These are phyloP conservation scores for Monosporozyma unispora DNA, from an alignment of 805 yeast genomes.

Conservation along the genomic window DNA sequence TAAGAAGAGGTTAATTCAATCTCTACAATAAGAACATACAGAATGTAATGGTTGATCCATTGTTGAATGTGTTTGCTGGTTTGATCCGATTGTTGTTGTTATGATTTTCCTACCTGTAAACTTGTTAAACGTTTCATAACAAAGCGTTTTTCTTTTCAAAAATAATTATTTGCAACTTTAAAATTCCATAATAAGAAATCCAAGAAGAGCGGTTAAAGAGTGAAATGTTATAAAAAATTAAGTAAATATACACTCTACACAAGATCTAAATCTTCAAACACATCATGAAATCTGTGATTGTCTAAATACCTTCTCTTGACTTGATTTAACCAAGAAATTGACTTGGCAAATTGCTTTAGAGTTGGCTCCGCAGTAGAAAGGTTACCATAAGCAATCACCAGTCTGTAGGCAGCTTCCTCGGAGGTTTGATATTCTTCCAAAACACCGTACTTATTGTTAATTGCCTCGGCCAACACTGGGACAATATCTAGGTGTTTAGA, in stretches of 20 bases:
- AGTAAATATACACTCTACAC: not conserved
- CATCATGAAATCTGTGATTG: conserved; percentile 18
- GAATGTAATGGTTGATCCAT: conserved; percentile 1
- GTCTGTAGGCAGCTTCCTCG: conserved; percentile 63
- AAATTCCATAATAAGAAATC: no score
- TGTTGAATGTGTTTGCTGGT: not conserved
- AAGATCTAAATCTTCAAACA: conserved; percentile 7
- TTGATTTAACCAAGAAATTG: conserved; percentile 24
- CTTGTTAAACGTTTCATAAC: not conserved
- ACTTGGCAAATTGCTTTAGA: conserved; percentile 24
- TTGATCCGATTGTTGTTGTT: not conserved
- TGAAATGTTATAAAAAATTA: not conserved
- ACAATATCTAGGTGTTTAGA: conserved; percentile 19
- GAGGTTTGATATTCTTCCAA: conserved; percentile 30
- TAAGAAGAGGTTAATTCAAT: not conserved
- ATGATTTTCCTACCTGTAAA: no score
- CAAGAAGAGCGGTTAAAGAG: not conserved
- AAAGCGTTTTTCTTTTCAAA: not conserved
- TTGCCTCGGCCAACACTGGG: conserved; percentile 25
- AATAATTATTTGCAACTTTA: not conserved
- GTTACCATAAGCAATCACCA: conserved; percentile 57
- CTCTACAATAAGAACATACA: not conserved
- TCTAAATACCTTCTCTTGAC: conserved; percentile 14
- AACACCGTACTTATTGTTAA: conserved; percentile 24
- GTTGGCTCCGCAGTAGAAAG: conserved; percentile 31